Evolutionary conservation across 163 green algal species (phyloP).

Genomic region (Scenedesmus sp.): DNA sequence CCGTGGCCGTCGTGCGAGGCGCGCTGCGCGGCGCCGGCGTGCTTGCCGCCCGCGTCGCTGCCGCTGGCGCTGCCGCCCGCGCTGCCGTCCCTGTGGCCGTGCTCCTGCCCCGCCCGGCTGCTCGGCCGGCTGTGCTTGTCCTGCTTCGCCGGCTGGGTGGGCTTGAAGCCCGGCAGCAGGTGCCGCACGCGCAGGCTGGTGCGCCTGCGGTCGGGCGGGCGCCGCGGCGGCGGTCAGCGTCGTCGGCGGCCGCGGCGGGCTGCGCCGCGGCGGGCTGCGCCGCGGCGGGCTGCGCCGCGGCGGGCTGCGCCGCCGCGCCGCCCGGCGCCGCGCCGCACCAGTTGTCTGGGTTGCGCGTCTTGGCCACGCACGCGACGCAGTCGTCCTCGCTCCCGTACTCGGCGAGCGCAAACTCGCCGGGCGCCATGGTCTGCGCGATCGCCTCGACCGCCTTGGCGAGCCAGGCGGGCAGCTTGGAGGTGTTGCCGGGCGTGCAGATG

Average conservation of each 20-base stretch:
- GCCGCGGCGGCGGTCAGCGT: no score
- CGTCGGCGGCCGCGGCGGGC: no score
- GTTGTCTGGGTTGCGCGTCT: conserved; percentile 43
- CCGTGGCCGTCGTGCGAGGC: no score
- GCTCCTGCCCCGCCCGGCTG: not conserved
- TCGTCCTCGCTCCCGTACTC: conserved; percentile 61
- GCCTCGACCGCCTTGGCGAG: conserved; percentile 46
- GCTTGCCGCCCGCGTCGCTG: not conserved
- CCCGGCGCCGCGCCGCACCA: conserved; percentile 26
- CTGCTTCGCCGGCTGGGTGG: conserved; percentile 1
- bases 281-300: no score
- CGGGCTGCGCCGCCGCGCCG: no score
- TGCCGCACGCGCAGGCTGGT: conserved; percentile 46
- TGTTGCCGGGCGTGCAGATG: conserved; percentile 58
- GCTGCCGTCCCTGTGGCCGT: not conserved
- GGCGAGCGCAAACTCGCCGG: conserved; percentile 56
- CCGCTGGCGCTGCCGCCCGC: not conserved
- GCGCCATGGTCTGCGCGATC: conserved; percentile 25
- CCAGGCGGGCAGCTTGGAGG: conserved; percentile 64
- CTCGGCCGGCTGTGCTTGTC: not conserved
- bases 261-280: no score
- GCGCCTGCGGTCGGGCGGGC: conserved; percentile 36
- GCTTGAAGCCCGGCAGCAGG: conserved; percentile 34
- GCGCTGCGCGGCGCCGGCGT: not conserved
- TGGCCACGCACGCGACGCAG: conserved; percentile 39